phyloP scores from a whole-genome alignment of 2,329 filamentous ascomycete species.

The Calonectria pauciramosa region DNA sequence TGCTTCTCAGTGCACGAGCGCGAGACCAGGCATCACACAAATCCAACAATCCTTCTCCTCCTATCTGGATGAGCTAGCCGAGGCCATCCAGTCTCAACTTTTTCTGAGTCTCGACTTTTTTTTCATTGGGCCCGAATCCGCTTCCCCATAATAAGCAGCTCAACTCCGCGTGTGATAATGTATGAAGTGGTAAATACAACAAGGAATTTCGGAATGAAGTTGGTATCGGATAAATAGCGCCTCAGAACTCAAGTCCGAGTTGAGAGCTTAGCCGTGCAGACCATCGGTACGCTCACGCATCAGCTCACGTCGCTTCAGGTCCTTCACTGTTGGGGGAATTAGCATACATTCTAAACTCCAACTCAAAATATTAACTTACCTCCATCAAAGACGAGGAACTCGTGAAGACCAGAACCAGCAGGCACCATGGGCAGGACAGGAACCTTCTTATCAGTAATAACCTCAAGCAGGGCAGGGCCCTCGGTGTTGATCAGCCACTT shows the following conservation, averaged over 20 bases:
- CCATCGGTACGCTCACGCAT: conserved; percentile 75
- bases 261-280: conserved; percentile 53
- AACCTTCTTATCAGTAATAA: conserved; percentile 91
- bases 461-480: conserved; percentile 93
- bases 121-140: conserved; percentile 17
- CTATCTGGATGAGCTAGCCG: conserved; percentile 8
- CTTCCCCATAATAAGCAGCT: conserved; percentile 15
- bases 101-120: conserved; percentile 25
- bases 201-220: conserved; percentile 19
- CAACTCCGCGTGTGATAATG: conserved; percentile 28
- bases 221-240: conserved; percentile 23
- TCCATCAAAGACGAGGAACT: conserved; percentile 75
- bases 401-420: conserved; percentile 86
- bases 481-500: conserved; percentile 91
- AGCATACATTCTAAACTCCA: conserved; percentile 43
- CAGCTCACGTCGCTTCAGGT: conserved; percentile 74
- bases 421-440: conserved; percentile 99
- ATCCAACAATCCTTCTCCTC: conserved; percentile 10
- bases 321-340: conserved; percentile 68
- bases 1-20: conserved; percentile 3
- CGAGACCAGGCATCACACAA: conserved; percentile 7
- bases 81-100: conserved; percentile 18
- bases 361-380: conserved; percentile 42
- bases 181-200: conserved; percentile 21
- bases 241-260: background rate